Percentiles rank a stretch among this genome's conserved stretches.
Conservation (phyloP, 2,329 filamentous ascomycete species). For the Arthrobotrys entomopaga region DNA sequence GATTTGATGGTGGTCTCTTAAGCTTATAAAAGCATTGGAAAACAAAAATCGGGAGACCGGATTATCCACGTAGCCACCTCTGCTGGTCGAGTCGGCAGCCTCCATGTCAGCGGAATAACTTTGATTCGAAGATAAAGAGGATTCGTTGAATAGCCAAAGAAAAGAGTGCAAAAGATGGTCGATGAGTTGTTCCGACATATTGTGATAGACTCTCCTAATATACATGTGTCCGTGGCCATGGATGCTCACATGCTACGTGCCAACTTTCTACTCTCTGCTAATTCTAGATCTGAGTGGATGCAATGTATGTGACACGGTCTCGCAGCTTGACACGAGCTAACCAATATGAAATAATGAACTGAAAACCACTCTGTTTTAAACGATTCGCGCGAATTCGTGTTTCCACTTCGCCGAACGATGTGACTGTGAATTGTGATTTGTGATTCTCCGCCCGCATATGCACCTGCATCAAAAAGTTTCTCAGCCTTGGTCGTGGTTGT, state of each 20-base stretch:
- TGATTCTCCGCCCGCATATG: slow-evolving; percentile 34
- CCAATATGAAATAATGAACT: slow-evolving; percentile 2
- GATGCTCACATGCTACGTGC: slow-evolving; percentile 5
- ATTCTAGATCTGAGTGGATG: not conserved
- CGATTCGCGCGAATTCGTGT: not conserved
- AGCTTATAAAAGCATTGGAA: no score
- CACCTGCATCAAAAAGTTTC: slow-evolving; percentile 2
- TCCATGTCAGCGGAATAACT: no score
- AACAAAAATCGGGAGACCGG: no score
- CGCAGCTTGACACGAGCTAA: slow-evolving; percentile 7
- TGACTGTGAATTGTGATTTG: slow-evolving; percentile 4
- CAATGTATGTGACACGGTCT: slow-evolving; percentile 28
- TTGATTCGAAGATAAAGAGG: no score
- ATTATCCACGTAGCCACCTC: no score
- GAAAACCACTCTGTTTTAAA: not conserved
- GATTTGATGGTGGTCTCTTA: no score
- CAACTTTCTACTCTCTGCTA: not conserved
- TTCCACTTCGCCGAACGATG: slow-evolving; percentile 15
- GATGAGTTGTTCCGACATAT: slow-evolving; percentile 23
- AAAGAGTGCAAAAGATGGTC: not conserved
- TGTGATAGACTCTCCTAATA: slow-evolving; percentile 8
- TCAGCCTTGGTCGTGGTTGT: slow-evolving; percentile 17
- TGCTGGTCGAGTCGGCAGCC: no score
- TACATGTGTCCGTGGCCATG: not conserved
- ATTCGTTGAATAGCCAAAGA: slow-evolving; percentile 4